Evolutionary conservation across 2,329 filamentous ascomycete species (phyloP), one percentile per base, ranked within the genome.

Genomic region (Sodiomyces alkalinus): DNA sequence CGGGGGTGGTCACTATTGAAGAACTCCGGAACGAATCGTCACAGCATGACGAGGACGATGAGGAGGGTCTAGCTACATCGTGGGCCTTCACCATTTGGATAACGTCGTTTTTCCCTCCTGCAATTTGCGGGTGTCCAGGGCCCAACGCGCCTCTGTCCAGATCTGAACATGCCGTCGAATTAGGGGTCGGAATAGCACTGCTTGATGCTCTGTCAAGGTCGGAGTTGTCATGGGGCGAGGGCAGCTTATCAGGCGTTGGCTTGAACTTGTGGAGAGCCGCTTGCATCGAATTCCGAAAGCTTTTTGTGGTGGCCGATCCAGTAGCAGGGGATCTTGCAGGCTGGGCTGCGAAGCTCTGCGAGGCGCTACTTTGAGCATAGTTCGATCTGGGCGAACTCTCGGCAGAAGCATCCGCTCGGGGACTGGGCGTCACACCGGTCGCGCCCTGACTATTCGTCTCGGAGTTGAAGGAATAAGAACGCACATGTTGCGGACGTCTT

Each of bases 1-100:
- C 46, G 1, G 55, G 56, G 4, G 56, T 59, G 30, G 52, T 53
- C 12, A 47, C 41, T 6, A 39, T 39, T 2, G 52, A 52, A 0
- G 45, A 31, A 5, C 53, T 51, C 12, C 47, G 51, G 9, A 52
- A 19, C 1, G 22, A 43, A 4, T 49, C 52, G 4, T 58, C 56
- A 1, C 49, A 54, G 28, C 47, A 50, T 4, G 53, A 54, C 8
- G 36, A 38, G 1, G 36, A 38, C 4, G 34, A 23, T 3, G 36
- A 24, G 3, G 34, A 37, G 2, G 32, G 34, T 11, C 34, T 31
- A 11, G 29, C 30, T 9, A 34, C 36, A 14, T 30, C 13, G 9
- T 26, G 22, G 10, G 9, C 19, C 22, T 16, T 30, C 16, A 30
- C 26, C 8, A n/a, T 38, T 27, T 17, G 13, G 27, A 19, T 16